Conservation (phyloP, 768 basidiomycete genomes). For the Hypholoma fasciculare region DNA sequence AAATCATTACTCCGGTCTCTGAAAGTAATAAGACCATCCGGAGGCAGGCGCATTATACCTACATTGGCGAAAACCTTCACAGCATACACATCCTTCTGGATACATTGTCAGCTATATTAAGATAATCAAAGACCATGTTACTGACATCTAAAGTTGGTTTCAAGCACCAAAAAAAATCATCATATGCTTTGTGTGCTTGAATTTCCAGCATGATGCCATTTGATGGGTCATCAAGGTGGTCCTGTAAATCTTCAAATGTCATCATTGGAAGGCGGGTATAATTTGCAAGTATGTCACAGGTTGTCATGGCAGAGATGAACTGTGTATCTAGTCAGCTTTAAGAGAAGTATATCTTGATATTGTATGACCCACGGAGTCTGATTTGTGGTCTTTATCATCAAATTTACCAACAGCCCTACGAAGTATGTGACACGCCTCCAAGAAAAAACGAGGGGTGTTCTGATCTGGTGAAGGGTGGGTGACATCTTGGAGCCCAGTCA, state of each 20-base stretch:
- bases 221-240: slow-evolving; percentile 4
- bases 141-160: slow-evolving; percentile 3
- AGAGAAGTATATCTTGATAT: too few species aligned
- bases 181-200: slow-evolving; percentile 1
- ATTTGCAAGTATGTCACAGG: too few species aligned
- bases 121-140: background rate
- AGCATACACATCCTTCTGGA: slow-evolving; percentile 8
- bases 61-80: slow-evolving; percentile 1
- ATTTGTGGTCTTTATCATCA: too few species aligned
- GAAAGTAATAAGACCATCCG: slow-evolving; percentile 5
- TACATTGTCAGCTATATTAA: slow-evolving; percentile 2
- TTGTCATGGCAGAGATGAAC: too few species aligned
- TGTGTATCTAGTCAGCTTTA: too few species aligned
- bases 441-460: background rate
- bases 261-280: background rate
- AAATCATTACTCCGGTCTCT: background rate
- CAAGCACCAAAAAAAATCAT: slow-evolving; percentile 4
- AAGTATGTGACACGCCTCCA: slow-evolving; percentile 7
- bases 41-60: slow-evolving; percentile 1
- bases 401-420: too few species aligned
- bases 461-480: slow-evolving; percentile 4
- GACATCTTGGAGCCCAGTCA: slow-evolving; percentile 8
- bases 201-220: slow-evolving; percentile 11
- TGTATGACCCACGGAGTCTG: too few species aligned
- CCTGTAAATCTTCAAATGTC: slow-evolving; percentile 7